A percentile compares a stretch with the other conserved stretches of the same genome.
Conservation (phyloP, 2,329 filamentous ascomycete genomes). For the Neophaeococcomyces aloes region DNA sequence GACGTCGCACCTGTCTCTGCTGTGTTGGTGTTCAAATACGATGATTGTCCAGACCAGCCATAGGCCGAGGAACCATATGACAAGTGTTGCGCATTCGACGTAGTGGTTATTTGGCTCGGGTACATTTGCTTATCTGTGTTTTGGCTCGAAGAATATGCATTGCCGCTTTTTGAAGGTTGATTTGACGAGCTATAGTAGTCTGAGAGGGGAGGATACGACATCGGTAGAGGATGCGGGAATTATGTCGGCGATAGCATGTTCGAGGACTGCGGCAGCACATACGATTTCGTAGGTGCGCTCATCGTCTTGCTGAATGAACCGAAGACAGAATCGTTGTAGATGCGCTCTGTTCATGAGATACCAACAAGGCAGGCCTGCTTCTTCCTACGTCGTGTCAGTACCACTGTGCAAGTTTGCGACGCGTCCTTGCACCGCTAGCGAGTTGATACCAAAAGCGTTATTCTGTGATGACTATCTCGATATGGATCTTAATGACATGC, state of each 20-base stretch:
- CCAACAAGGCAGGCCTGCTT: too few relatives aligned
- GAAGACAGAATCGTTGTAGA: too few relatives aligned
- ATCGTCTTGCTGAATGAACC: too few relatives aligned
- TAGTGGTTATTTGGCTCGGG: conserved; percentile 9
- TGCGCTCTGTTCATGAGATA: too few relatives aligned
- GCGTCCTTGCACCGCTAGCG: too few relatives aligned
- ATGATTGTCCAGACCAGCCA: conserved; percentile 13
- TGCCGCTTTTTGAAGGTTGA: not conserved
- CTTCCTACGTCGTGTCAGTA: too few relatives aligned
- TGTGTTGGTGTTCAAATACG: conserved; percentile 9
- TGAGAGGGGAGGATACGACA: conserved; percentile 14
- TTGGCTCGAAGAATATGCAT: not conserved
- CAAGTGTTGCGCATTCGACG: conserved; percentile 8
- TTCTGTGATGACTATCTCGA: too few relatives aligned
- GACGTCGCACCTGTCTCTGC: conserved; percentile 9
- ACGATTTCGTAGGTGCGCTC: too few relatives aligned
- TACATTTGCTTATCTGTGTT: not conserved
- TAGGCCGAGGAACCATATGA: conserved; percentile 14
- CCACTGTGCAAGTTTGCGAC: too few relatives aligned
- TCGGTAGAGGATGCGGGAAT: not conserved
- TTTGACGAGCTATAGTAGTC: conserved; percentile 7
- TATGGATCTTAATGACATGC: too few relatives aligned
- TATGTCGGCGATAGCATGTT: not conserved
- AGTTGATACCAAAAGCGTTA: too few relatives aligned
- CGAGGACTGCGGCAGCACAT: not conserved